Evolutionary conservation across 257 asterid genomes (phyloP), one percentile per base, ranked within the genome.

Genomic region (Forsythia suspensa): DNA sequence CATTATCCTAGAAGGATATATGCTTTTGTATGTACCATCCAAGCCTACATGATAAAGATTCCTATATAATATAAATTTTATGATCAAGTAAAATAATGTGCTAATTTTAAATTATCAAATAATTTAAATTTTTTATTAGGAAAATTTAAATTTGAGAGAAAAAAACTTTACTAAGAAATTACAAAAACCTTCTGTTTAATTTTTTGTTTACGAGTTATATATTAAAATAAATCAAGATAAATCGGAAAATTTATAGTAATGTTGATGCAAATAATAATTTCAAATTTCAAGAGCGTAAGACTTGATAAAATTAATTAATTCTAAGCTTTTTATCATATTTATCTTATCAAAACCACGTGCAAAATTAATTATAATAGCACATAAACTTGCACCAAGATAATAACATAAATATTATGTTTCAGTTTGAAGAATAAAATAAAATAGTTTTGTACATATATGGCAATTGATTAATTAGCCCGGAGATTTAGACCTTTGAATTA

Each of bases 401-500:
- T 20, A 6, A 21, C 11, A 11, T 13, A 46, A 46, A 11, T 46
- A 11, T 12, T 3, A 12, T 48, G 6, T 48, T 13, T 48, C n/a
- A 48, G 13, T 48, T 3, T 2, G 55, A 3, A 12, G 55, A 48
- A 48, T 48, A 48, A 29, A 29, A 29, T 29, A 29, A 29, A 29
- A 29, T 1, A 29, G 34, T 29, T 1, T 51, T 12, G 59, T 51
- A n/a, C 5, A 12, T 46, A 46, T 46, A 46, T 12, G 55, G 55
- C 4, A 8, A 10, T 51, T 15, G n/a, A 51, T 51, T 51, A 3
- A 63, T 72, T 29, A 43, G 66, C 9, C 75, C 76, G 65, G 41
- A 21, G 65, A 42, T 43, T 72, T 72, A 24, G 76, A 72, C 65
- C 16, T 71, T 42, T 72, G 66, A 72, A 72, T 46, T 7, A 13